Evolutionary conservation across 2,329 filamentous ascomycete species (phyloP), one percentile per base, ranked within the genome.

Genomic region (Ceratocystis ficicola): DNA sequence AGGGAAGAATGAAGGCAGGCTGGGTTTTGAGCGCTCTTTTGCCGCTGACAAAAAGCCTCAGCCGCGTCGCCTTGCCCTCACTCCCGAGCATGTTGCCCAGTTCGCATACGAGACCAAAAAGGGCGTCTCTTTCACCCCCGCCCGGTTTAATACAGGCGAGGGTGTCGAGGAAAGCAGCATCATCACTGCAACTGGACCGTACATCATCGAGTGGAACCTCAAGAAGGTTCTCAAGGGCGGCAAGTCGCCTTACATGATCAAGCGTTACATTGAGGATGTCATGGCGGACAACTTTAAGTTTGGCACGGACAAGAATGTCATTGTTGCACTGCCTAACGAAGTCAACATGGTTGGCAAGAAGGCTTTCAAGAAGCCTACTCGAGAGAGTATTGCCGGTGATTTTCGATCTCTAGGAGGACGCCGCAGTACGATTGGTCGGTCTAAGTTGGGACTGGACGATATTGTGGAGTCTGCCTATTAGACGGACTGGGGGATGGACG

Each of bases 201-300:
- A 96, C 77, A 94, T 99, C 70, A 84, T 99, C 62, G 95, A 95
- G 62, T 99, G 94, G 94, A 93, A 86, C 73, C 76, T 99, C 75
- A 94, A 91, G 81, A 95, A 95, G 79, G 83, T 97, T 0, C 76
- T 96, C 15, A 81, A 81, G 25, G 90, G 89, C 64, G 83, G 83
- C 69, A 94, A 92, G 76, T 88, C 94, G 68, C 88, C 93, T 0
- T 99, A 99, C 78, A 89, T 86, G 71, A 97, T 99, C 81, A 96
- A 97, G 81, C 87, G 94, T 17, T 99, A 99, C 74, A 83, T 85
- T 0, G 94, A 99, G 72, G 88, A 95, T 69, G 91, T 99, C 73
- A 96, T 95, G 80, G 94, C 94, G 3, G 94, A 99, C 75, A 95
- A 99, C 75, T 99, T 99, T 85, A 91, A 94, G 72, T 99, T 91